Evolutionary conservation across 805 yeast genomes (phyloP).

Genomic region (Blastobotrys robertii): DNA sequence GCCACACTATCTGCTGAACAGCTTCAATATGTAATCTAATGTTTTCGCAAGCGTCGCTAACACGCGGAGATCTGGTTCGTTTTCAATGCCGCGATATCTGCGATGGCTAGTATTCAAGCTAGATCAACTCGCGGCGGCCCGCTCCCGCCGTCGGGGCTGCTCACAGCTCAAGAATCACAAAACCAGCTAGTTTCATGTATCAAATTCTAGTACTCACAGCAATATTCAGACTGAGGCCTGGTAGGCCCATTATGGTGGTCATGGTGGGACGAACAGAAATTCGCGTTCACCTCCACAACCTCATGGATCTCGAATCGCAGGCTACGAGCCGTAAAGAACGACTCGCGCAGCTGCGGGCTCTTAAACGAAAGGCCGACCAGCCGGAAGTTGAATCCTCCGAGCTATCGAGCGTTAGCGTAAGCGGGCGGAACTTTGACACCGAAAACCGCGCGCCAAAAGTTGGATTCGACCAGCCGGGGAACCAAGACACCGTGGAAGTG

Average conservation of each 20-base stretch:
- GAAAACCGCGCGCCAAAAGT: constrained; percentile 19
- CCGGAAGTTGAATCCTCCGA: background rate
- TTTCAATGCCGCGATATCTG: no score
- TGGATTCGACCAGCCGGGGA: constrained; percentile 23
- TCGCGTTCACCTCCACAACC: constrained; percentile 5
- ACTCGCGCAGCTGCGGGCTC: constrained; percentile 23
- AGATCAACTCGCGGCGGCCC: no score
- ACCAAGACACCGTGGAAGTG: constrained; percentile 31
- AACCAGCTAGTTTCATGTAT: background rate
- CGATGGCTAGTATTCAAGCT: no score
- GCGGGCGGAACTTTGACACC: constrained; percentile 22
- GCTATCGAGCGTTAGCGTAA: background rate
- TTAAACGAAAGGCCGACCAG: constrained; percentile 16
- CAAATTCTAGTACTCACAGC: constrained; percentile 7
- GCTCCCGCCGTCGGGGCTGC: no score
- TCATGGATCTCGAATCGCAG: constrained; percentile 18
- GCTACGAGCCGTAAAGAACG: constrained; percentile 24
- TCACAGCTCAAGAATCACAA: no score
- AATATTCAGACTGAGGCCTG: constrained; percentile 2
- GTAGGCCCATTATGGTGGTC: background rate
- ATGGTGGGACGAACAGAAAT: background rate
- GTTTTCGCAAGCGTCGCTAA: no score
- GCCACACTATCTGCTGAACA: no score
- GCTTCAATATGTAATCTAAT: no score
- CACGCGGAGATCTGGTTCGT: no score